Base-by-base conservation (phyloP, 2,329 filamentous ascomycete genomes). In the Capronia coronata region DNA sequence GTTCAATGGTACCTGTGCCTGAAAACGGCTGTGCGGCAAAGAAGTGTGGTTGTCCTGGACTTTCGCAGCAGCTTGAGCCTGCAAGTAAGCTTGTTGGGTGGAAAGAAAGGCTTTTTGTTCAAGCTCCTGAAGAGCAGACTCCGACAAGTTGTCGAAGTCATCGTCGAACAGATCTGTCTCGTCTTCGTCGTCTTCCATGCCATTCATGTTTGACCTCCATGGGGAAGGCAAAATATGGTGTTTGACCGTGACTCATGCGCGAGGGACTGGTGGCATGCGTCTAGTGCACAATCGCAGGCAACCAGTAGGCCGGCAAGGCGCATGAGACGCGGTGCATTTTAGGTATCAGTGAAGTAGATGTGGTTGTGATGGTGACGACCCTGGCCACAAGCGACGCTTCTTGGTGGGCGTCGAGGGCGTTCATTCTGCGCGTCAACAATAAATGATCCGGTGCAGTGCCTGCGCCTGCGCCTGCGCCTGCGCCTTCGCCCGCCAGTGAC, bases 141-240 rank as follows among this genome's bases (percentile, higher is more conserved):
- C 63, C 38, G 70, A 67, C 46, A 74, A 63, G 49, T 66, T 67
- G 51, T 72, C 71, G 59, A 72, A 68, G 54, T 72, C 69, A 49
- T 69, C 73, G 47, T 59, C 58, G 42, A 55, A 61, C 62, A 73
- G 72, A 59, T 67, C 67, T 50, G 71, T 70, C 62, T 73, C 69
- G 60, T 71, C 70, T 63, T 66, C 67, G 61, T 67, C 66, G 55
- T 63, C 63, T 65, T 71, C 71, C 71, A 72, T 72, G 62, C 67
- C 68, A 68, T 63, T 59, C 56, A 60, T 59, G 23, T 42, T 50
- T 48, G 47, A 50, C 49, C 55, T 54, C 56, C 56, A 58, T 59
- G 18, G 45, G 47, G 23, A 34, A 53, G 27, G 21, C 41, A 27
- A 39, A 32, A 29, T 30, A 22, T 25, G 13, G 25, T 21, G 37